Percentiles rank a stretch among this genome's conserved stretches.
Evolutionary conservation across 2,329 filamentous ascomycete genomes (phyloP).

Genomic region (Aureobasidium lini): DNA sequence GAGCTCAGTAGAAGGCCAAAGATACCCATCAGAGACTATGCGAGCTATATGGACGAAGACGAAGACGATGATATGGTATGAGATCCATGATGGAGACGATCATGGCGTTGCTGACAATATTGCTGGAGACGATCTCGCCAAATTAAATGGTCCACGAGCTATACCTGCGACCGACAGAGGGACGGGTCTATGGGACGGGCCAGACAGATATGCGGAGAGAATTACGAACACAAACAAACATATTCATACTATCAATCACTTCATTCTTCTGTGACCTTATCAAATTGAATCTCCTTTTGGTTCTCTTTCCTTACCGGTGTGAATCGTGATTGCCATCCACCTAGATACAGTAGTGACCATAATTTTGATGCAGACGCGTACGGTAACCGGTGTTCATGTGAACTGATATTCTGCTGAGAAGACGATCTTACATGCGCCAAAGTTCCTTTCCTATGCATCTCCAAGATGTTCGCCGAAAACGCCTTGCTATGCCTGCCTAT

Average conservation of each 20-base stretch:
- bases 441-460: not conserved
- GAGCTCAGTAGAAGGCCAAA: constrained; percentile 30
- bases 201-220: not conserved
- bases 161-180: not conserved
- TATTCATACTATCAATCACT: not conserved
- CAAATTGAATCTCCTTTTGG: too few relatives aligned
- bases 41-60: constrained; percentile 4
- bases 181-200: not conserved
- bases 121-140: not conserved
- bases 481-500: constrained; percentile 11
- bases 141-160: not conserved
- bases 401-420: not conserved
- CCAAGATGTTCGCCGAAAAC: not conserved
- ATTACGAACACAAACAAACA: not conserved
- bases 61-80: constrained; percentile 7
- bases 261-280: too few relatives aligned
- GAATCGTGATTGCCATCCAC: not conserved
- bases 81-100: not conserved
- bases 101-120: not conserved
- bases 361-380: not conserved
- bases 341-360: not conserved
- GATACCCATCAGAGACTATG: constrained; percentile 31
- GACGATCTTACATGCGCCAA: not conserved
- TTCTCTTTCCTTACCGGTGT: too few relatives aligned
- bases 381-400: too few relatives aligned